Conservation (phyloP, 1,284 basidiomycete species). For the Ceratobasidium sp. region DNA sequence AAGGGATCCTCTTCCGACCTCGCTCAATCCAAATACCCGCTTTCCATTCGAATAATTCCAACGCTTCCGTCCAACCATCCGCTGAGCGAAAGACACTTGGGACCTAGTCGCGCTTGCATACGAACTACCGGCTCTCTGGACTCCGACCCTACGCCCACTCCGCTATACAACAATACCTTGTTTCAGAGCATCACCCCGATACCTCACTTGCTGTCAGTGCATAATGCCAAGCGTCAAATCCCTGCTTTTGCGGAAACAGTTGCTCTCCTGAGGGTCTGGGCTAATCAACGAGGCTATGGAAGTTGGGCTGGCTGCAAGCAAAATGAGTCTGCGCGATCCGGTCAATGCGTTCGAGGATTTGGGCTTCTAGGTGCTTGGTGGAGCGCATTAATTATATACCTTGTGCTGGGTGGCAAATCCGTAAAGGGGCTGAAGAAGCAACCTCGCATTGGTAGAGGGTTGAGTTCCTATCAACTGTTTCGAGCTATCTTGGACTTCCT, state of each 20-base stretch:
- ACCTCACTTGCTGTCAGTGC: conserved; percentile 70
- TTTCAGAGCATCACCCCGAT: conserved; percentile 71
- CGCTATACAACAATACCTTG: conserved; percentile 80
- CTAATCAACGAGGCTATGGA: conserved; percentile 83
- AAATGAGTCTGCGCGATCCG: conserved; percentile 14
- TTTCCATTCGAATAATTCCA: conserved; percentile 65
- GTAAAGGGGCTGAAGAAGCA: conserved; percentile 24
- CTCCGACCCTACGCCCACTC: conserved; percentile 58
- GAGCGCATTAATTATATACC: conserved; percentile 69
- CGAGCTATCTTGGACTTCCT: conserved; percentile 80
- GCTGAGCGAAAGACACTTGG: conserved; percentile 42
- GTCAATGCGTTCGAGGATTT: conserved; percentile 68
- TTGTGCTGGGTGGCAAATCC: conserved; percentile 66
- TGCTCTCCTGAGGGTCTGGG: conserved; percentile 87
- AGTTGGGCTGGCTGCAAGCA: conserved; percentile 50
- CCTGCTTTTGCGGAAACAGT: conserved; percentile 78
- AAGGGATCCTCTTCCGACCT: conserved; percentile 52
- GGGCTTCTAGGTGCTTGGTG: conserved; percentile 74
- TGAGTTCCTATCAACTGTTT: conserved; percentile 89
- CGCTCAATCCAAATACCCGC: conserved; percentile 40
- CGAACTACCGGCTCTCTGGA: conserved; percentile 36
- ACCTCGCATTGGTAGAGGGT: conserved; percentile 62
- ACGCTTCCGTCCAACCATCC: conserved; percentile 63
- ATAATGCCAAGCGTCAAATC: conserved; percentile 66
- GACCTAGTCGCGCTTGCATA: conserved; percentile 10